Evolutionary conservation across 176 grass and related monocot species (phyloP), one percentile per base, ranked within the genome.

Genomic region (Ananas comosus): DNA sequence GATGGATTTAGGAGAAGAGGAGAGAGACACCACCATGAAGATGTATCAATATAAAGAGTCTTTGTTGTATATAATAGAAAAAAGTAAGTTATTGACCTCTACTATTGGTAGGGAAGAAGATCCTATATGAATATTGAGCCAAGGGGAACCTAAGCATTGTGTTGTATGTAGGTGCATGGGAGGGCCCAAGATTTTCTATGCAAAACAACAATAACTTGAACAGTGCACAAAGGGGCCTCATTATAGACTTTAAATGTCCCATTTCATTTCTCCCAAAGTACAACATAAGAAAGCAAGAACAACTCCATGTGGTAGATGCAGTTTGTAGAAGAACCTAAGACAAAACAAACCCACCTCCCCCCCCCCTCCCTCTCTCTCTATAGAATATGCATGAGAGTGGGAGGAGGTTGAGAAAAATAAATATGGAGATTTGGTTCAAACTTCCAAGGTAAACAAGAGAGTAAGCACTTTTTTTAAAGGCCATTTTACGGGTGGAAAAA

Each of bases 321-420:
- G 70, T 42, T 47, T 61, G 52, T 29, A 47, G 51, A 18, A 48
- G 16, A 72, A 72, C n/a, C 70, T 72, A 61, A 59, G 70, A 72
- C 28, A 72, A 33, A 71, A 11, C 12, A 25, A 59, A 70, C 68
- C 11, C 48, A 70, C 17, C 18, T 23, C 10, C 4, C 11, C 11
- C 50, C 0, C 68, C 3, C 2, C 18, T 3, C 22, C 3, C 33
- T 42, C 33, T 19, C 67, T 19, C n/a, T 51, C 10, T 52, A n/a
- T 12, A 49, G n/a, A 12, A 17, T 8, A 22, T 19, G 16, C 29
- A 24, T 12, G 49, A 11, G n/a, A 70, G 49, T 48, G 14, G 10
- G 50, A 53, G 13, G 28, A 29, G 9, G 48, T 42, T 42, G 33
- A 42, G 49, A 28, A 53, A 61, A 19, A 61, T 16, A 19, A 61